A percentile compares a stretch with the other conserved stretches of the same genome.
phyloP scores from a whole-genome alignment of 2,329 filamentous ascomycete species.

The Cercospora sojina region DNA sequence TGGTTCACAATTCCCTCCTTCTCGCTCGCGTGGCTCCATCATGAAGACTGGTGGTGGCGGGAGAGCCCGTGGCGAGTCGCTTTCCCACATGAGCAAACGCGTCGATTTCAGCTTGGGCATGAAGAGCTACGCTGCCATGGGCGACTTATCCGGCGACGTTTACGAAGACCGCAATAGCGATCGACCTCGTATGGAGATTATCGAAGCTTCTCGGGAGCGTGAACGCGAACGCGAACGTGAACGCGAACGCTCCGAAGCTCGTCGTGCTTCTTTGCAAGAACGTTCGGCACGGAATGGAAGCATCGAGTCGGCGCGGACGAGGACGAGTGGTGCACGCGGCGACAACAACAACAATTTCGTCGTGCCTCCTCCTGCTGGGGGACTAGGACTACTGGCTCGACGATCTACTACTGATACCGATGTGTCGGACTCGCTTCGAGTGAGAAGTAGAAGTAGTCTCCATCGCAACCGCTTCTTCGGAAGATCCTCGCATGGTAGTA shows the following conservation, averaged over 20 bases:
- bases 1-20: conserved; percentile 19
- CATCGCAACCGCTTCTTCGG: too few species aligned
- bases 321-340: too few species aligned
- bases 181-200: conserved; percentile 45
- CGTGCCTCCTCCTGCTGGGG: too few species aligned
- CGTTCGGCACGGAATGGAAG: conserved; percentile 21
- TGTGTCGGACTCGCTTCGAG: too few species aligned
- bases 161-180: conserved; percentile 56
- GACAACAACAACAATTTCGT: too few species aligned
- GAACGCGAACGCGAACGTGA: conserved; percentile 27
- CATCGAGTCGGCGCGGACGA: conserved; percentile 30
- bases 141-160: conserved; percentile 63
- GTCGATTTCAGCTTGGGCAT: conserved; percentile 72
- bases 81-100: conserved; percentile 59
- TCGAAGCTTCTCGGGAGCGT: conserved; percentile 38
- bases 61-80: conserved; percentile 56
- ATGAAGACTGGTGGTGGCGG: conserved; percentile 37
- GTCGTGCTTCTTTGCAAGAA: conserved; percentile 29
- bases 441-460: too few species aligned
- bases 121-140: conserved; percentile 54
- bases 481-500: too few species aligned
- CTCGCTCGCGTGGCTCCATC: conserved; percentile 49
- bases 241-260: conserved; percentile 11
- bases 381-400: too few species aligned
- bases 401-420: too few species aligned